phyloP scores from a whole-genome alignment of 2,329 filamentous ascomycete species.

The Colletotrichum shisoi region DNA sequence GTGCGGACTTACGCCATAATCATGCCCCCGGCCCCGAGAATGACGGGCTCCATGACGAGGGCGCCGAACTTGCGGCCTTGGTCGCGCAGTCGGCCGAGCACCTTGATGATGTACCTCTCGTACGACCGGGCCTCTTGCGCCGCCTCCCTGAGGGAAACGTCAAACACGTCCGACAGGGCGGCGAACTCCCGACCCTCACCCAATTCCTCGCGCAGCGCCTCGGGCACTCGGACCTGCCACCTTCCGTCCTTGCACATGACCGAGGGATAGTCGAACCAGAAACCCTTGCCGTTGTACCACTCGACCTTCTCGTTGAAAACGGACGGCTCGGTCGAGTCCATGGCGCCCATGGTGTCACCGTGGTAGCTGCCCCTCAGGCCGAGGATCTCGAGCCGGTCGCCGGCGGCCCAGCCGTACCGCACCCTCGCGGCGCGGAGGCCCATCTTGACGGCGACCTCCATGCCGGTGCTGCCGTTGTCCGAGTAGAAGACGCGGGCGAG shows the following conservation, averaged over 20 bases:
- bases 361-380: constrained; percentile 85
- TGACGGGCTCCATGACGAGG: constrained; percentile 79
- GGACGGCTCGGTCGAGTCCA: constrained; percentile 83
- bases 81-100: constrained; percentile 59
- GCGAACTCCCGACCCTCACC: constrained; percentile 55
- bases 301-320: constrained; percentile 83
- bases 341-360: constrained; percentile 86
- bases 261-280: constrained; percentile 82
- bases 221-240: constrained; percentile 70
- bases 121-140: constrained; percentile 62
- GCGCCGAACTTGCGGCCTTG: constrained; percentile 76
- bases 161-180: constrained; percentile 66
- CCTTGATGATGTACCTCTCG: constrained; percentile 64
- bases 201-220: constrained; percentile 56
- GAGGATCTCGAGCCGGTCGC: constrained; percentile 69
- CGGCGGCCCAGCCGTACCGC: constrained; percentile 71
- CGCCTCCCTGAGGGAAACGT: constrained; percentile 59
- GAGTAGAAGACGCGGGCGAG: constrained; percentile 79
- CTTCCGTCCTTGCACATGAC: constrained; percentile 71
- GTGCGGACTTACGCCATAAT: constrained; percentile 69
- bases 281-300: constrained; percentile 81
- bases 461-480: constrained; percentile 83
- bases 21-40: constrained; percentile 87
- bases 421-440: constrained; percentile 72
- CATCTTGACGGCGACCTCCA: constrained; percentile 89